Percentiles rank a stretch among this genome's conserved stretches.
phyloP scores from a whole-genome alignment of 208 protist species.

The Leptomonas seymouri region DNA sequence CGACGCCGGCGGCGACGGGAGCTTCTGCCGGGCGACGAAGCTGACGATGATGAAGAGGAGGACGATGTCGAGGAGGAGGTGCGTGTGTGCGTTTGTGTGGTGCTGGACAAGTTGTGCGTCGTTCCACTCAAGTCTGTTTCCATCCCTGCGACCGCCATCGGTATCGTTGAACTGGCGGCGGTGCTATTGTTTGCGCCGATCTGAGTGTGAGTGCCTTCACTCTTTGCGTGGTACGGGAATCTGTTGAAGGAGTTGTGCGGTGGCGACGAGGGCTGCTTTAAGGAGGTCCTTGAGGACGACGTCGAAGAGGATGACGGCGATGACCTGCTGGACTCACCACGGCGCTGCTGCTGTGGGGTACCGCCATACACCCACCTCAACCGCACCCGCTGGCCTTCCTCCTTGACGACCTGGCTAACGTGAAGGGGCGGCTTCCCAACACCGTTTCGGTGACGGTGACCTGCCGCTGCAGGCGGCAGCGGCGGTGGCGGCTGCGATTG shows the following conservation, averaged over 20 bases:
- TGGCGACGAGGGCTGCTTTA: not conserved
- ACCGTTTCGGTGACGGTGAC: slow-evolving; percentile 6
- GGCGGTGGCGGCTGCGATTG: not conserved
- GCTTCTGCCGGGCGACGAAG: slow-evolving; percentile 10
- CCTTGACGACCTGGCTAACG: slow-evolving; percentile 28
- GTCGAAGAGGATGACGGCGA: slow-evolving; percentile 12
- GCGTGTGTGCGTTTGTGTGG: slow-evolving; percentile 10
- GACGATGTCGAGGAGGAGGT: slow-evolving; percentile 12
- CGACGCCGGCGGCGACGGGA: slow-evolving; percentile 19
- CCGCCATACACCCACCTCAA: slow-evolving; percentile 35
- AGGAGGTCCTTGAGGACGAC: not conserved
- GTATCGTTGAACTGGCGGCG: not conserved
- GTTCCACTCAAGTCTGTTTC: slow-evolving; percentile 27
- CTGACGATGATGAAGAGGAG: slow-evolving; percentile 26
- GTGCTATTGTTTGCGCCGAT: not conserved
- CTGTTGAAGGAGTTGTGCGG: slow-evolving; percentile 2
- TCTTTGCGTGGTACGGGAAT: not conserved
- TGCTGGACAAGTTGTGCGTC: slow-evolving; percentile 27
- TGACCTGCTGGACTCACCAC: slow-evolving; percentile 2
- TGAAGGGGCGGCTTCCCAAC: slow-evolving; percentile 22
- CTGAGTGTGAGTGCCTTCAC: not conserved
- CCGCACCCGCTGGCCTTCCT: slow-evolving; percentile 33
- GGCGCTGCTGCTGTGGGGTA: slow-evolving; percentile 6
- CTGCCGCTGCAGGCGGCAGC: slow-evolving; percentile 10
- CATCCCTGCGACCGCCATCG: not conserved